Evolutionary conservation across 371 early-diverging fungal species (phyloP).

Genomic region (Mucor piriformis): DNA sequence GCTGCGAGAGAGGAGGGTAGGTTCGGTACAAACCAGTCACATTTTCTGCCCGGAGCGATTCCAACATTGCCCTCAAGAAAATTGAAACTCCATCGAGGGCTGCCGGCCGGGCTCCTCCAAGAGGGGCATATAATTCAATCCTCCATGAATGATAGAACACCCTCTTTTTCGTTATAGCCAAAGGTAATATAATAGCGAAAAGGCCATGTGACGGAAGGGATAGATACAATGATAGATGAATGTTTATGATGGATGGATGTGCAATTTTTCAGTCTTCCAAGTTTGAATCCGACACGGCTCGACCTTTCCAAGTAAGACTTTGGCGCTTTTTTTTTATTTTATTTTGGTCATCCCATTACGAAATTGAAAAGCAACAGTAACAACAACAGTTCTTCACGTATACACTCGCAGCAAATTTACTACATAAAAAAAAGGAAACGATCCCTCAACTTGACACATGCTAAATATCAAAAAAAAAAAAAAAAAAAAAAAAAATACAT

Average conservation of each 20-base stretch:
- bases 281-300: background rate
- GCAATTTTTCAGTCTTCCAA: background rate
- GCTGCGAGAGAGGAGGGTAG: background rate
- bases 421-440: too few relatives aligned
- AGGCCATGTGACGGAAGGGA: background rate
- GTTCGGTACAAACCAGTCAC: background rate
- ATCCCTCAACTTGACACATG: too few relatives aligned
- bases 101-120: background rate
- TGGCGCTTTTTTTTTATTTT: background rate
- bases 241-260: constrained; percentile 4
- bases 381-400: too few relatives aligned
- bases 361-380: background rate
- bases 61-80: background rate
- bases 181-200: constrained; percentile 12
- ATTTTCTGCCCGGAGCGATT: background rate
- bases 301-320: too few relatives aligned
- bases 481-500: too few relatives aligned
- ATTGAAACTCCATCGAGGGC: background rate
- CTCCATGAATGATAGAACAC: constrained; percentile 12
- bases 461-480: too few relatives aligned
- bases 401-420: too few relatives aligned
- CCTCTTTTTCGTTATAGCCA: constrained; percentile 33
- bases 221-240: constrained; percentile 19
- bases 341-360: background rate
- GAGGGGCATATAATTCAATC: constrained; percentile 11